These are phyloP conservation scores for Rhodamnia rubescens DNA, from an alignment of 345 rosid species.

Conservation along the genomic window DNA sequence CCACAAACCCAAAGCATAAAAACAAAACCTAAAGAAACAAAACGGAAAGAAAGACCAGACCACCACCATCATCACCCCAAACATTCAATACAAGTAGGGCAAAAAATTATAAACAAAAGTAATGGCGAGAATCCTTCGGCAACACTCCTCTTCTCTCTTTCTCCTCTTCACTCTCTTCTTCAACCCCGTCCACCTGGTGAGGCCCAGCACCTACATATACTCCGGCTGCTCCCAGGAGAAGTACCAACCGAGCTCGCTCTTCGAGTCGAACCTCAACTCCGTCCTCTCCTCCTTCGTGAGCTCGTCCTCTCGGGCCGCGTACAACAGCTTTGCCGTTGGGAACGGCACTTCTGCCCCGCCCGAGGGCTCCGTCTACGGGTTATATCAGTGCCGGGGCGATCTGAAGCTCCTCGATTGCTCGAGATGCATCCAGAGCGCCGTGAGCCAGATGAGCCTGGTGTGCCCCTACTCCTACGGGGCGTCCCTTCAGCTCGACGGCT, in stretches of 20 bases:
- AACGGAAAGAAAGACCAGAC: background rate
- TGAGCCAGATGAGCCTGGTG: constrained; percentile 49
- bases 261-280: constrained; percentile 52
- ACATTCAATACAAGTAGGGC: background rate
- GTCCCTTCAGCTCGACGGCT: constrained; percentile 65
- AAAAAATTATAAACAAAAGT: background rate
- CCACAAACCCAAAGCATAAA: background rate
- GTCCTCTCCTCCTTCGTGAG: constrained; percentile 49
- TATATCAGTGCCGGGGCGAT: constrained; percentile 85
- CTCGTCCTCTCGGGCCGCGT: constrained; percentile 49
- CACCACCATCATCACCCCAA: background rate
- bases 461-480: constrained; percentile 67
- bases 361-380: constrained; percentile 32
- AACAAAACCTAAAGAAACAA: background rate
- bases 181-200: constrained; percentile 7
- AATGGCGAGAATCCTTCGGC: background rate
- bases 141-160: background rate
- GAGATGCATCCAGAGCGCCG: constrained; percentile 40
- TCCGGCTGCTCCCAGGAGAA: constrained; percentile 75
- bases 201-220: constrained; percentile 50
- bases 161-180: background rate
- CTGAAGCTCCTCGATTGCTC: constrained; percentile 42
- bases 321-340: constrained; percentile 43
- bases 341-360: constrained; percentile 37
- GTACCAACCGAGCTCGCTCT: constrained; percentile 43